Evolutionary conservation across 2,329 filamentous ascomycete species (phyloP).

Genomic region (Didymella pinodella): DNA sequence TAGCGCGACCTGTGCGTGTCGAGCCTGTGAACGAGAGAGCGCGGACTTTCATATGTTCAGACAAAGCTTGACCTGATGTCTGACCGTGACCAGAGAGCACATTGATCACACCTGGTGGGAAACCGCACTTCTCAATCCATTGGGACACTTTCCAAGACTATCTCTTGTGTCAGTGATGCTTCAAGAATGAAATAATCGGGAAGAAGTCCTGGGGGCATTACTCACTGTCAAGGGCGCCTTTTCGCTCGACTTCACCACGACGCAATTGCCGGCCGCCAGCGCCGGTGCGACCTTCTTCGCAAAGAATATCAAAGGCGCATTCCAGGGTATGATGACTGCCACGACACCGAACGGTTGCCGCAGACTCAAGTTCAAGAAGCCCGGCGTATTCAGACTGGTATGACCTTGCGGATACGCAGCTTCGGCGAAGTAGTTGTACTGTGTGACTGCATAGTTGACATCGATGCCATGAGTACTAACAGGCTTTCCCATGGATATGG

Average conservation of each 20-base stretch:
- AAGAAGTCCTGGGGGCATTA: neutral
- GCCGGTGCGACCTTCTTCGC: conserved; percentile 39
- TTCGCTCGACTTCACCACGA: conserved; percentile 41
- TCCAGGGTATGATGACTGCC: conserved; percentile 77
- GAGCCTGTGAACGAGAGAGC: conserved; percentile 83
- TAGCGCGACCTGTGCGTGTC: conserved; percentile 86
- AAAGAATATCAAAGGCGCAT: conserved; percentile 39
- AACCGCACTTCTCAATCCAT: conserved; percentile 77
- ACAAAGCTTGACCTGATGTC: conserved; percentile 76
- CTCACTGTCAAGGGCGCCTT: conserved; percentile 68
- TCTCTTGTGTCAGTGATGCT: neutral
- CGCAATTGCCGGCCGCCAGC: conserved; percentile 37
- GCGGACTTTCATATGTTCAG: conserved; percentile 81
- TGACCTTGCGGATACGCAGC: conserved; percentile 79
- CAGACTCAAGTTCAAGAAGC: conserved; percentile 69
- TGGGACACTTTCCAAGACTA: conserved; percentile 81
- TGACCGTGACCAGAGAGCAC: conserved; percentile 78
- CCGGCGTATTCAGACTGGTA: conserved; percentile 66
- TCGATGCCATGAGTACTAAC: conserved; percentile 75
- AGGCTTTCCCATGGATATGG: conserved; percentile 84
- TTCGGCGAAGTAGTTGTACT: conserved; percentile 82
- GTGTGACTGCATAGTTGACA: conserved; percentile 78
- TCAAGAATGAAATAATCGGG: neutral
- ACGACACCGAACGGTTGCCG: conserved; percentile 80
- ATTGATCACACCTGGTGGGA: conserved; percentile 81